Conservation (phyloP, 2,329 filamentous ascomycete species). For the Plenodomus biglobosus region DNA sequence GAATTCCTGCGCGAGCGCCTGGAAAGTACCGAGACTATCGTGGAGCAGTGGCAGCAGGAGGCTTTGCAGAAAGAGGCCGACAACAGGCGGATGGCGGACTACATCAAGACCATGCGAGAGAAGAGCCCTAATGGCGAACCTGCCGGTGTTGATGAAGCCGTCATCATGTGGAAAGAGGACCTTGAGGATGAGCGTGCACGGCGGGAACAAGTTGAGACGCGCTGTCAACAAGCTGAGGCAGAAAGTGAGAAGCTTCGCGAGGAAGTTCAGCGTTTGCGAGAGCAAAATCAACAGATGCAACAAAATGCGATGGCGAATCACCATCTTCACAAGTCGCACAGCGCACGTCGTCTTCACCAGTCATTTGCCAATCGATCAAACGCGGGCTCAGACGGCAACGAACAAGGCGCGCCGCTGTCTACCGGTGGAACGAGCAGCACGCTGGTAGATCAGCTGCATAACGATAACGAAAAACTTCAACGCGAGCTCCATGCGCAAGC, state of each 20-base stretch:
- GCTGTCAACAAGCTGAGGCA: constrained; percentile 85
- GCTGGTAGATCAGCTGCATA: constrained; percentile 81
- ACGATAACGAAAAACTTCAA: constrained; percentile 89
- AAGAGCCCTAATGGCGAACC: constrained; percentile 41
- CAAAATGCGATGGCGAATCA: constrained; percentile 43
- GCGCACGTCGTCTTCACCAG: constrained; percentile 44
- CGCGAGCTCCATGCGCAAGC: constrained; percentile 94
- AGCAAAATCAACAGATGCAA: constrained; percentile 42
- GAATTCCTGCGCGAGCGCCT: constrained; percentile 80
- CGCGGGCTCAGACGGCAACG: constrained; percentile 46
- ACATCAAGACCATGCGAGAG: constrained; percentile 66
- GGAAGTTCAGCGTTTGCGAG: constrained; percentile 71
- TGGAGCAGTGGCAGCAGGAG: constrained; percentile 79
- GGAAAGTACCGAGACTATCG: constrained; percentile 79
- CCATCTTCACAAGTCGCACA: constrained; percentile 40
- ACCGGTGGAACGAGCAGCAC: constrained; percentile 59
- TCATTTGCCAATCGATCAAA: constrained; percentile 43
- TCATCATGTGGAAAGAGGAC: constrained; percentile 91
- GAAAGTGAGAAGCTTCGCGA: constrained; percentile 83
- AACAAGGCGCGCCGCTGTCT: constrained; percentile 29
- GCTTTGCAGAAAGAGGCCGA: constrained; percentile 78
- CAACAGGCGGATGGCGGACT: constrained; percentile 81
- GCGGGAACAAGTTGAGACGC: constrained; percentile 82
- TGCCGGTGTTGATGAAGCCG: constrained; percentile 45
- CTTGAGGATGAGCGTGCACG: constrained; percentile 88